Evolutionary conservation across 176 grass and related monocot genomes (phyloP).

Genomic region (Pontederia paniculata): DNA sequence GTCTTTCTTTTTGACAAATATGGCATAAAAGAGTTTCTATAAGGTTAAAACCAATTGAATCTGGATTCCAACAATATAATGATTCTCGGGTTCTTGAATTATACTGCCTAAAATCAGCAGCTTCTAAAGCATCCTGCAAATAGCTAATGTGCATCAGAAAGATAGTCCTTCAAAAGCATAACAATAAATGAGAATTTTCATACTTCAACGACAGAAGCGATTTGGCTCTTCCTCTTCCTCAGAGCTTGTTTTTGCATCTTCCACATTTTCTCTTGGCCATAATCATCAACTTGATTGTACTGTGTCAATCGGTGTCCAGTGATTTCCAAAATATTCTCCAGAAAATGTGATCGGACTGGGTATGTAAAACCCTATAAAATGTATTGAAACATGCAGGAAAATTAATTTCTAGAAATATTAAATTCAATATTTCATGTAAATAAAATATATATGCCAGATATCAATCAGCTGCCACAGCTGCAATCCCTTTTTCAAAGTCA

Average conservation of each 20-base stretch:
- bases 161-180: slow-evolving; percentile 7
- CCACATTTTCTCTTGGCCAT: slow-evolving; percentile 97
- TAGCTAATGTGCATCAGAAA: slow-evolving; percentile 24
- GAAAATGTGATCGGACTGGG: slow-evolving; percentile 70
- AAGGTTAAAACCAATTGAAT: slow-evolving; percentile 98
- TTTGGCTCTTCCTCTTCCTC: slow-evolving; percentile 85
- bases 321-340: slow-evolving; percentile 85
- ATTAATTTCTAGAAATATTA: slow-evolving; percentile 4
- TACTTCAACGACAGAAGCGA: slow-evolving; percentile 94
- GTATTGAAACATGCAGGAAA: slow-evolving; percentile 12
- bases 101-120: slow-evolving; percentile 86
- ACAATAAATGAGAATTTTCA: neutral
- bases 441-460: neutral
- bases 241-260: slow-evolving; percentile 99
- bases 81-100: slow-evolving; percentile 64
- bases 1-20: slow-evolving; percentile 80
- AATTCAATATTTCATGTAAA: neutral
- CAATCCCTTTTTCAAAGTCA: no score
- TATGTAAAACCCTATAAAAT: slow-evolving; percentile 85
- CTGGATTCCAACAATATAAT: slow-evolving; percentile 89
- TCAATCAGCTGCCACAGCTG: no score
- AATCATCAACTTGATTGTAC: slow-evolving; percentile 99
- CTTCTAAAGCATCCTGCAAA: slow-evolving; percentile 76
- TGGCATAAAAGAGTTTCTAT: slow-evolving; percentile 85
- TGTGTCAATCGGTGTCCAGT: slow-evolving; percentile 73